Evolutionary conservation across 148 eudicot species (phyloP).

Genomic region (Rhododendron ovatum): DNA sequence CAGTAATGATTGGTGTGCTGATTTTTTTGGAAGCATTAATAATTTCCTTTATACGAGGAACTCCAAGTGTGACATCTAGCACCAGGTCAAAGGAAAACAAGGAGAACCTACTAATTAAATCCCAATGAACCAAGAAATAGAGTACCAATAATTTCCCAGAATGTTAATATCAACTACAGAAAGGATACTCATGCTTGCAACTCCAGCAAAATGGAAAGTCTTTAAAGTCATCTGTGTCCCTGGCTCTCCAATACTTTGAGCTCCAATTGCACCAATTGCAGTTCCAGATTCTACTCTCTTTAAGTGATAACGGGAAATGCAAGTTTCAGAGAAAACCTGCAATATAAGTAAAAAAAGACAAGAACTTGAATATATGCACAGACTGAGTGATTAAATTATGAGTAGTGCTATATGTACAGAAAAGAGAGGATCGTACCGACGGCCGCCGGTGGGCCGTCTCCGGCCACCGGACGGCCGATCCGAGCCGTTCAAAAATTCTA

Average conservation of each 20-base stretch:
- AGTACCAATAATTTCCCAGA: background rate
- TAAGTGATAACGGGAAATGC: constrained; percentile 69
- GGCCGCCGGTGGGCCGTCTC: too few species aligned
- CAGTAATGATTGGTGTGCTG: constrained; percentile 82
- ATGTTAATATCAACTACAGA: background rate
- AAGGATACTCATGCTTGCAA: constrained; percentile 99
- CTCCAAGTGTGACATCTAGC: constrained; percentile 95
- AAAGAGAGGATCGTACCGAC: too few species aligned
- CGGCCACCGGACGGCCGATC: too few species aligned
- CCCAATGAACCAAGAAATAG: background rate
- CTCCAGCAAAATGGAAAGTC: constrained; percentile 99
- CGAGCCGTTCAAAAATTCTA: too few species aligned
- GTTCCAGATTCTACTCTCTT: constrained; percentile 90
- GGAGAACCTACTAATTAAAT: background rate
- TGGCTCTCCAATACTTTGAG: constrained; percentile 99
- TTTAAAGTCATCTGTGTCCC: constrained; percentile 98
- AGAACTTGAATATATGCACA: background rate
- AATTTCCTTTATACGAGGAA: constrained; percentile 95
- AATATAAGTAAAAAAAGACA: constrained; percentile 8
- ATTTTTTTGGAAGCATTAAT: constrained; percentile 82
- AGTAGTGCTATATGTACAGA: too few species aligned
- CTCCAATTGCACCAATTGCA: constrained; percentile 95
- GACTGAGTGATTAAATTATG: background rate
- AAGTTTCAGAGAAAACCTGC: constrained; percentile 74
- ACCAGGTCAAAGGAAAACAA: constrained; percentile 40